phyloP scores from a whole-genome alignment of 352 stramenopile genomes.

The Phytophthora tubulina region DNA sequence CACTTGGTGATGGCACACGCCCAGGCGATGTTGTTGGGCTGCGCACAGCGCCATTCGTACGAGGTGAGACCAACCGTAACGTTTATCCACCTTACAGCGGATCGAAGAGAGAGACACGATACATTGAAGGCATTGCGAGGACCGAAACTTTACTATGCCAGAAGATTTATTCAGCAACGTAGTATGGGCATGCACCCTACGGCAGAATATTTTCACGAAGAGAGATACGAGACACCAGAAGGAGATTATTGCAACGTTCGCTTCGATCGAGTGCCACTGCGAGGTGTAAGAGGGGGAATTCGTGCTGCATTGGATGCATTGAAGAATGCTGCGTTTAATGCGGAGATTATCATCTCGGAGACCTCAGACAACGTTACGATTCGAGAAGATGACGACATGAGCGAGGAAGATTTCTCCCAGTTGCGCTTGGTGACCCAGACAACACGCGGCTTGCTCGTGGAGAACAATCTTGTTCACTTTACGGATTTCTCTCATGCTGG shows the following conservation, averaged over 20 bases:
- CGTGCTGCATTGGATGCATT: slow-evolving; percentile 51
- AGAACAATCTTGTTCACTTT: slow-evolving; percentile 45
- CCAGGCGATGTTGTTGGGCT: slow-evolving; percentile 32
- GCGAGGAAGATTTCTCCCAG: slow-evolving; percentile 49
- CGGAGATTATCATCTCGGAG: slow-evolving; percentile 74
- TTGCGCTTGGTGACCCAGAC: slow-evolving; percentile 48
- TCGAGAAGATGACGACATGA: slow-evolving; percentile 61
- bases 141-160: slow-evolving; percentile 38
- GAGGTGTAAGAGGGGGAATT: slow-evolving; percentile 37
- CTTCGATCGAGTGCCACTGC: slow-evolving; percentile 55
- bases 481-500: slow-evolving; percentile 12
- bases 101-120: slow-evolving; percentile 40
- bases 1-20: slow-evolving; percentile 36
- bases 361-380: slow-evolving; percentile 56
- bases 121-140: slow-evolving; percentile 39
- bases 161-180: slow-evolving; percentile 44
- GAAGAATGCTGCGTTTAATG: slow-evolving; percentile 51
- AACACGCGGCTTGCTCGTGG: slow-evolving; percentile 34
- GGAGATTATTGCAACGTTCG: slow-evolving; percentile 55
- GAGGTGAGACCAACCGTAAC: slow-evolving; percentile 39
- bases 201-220: slow-evolving; percentile 42
- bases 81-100: slow-evolving; percentile 35
- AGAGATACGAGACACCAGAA: slow-evolving; percentile 49
- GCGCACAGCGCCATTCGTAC: slow-evolving; percentile 31
- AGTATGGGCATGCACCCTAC: slow-evolving; percentile 41